Evolutionary conservation across 2,329 filamentous ascomycete genomes (phyloP).

Genomic region (Colletotrichum godetiae): DNA sequence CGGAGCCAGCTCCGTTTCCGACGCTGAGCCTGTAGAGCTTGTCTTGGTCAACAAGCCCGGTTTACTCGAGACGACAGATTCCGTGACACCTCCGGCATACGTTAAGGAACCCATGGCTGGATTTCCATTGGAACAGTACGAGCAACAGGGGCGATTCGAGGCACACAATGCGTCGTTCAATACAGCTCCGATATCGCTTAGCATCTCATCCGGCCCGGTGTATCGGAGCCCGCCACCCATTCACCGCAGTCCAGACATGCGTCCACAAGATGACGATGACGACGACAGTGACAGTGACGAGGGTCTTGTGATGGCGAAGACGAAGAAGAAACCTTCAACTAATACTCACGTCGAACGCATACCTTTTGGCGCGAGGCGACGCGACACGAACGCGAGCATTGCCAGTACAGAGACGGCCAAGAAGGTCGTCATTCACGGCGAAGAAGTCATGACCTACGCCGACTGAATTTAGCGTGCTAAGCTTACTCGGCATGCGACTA

Average conservation of each 20-base stretch:
- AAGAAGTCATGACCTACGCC: conserved; percentile 11
- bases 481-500: background rate
- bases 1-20: conserved; percentile 73
- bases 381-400: conserved; percentile 70
- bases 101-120: conserved; percentile 58
- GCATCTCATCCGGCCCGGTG: conserved; percentile 26
- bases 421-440: conserved; percentile 47
- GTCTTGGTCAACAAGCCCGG: conserved; percentile 56
- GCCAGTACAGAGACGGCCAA: conserved; percentile 74
- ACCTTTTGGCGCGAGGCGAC: conserved; percentile 56
- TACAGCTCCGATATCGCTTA: conserved; percentile 43
- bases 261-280: conserved; percentile 49
- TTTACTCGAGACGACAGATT: conserved; percentile 64
- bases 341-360: conserved; percentile 40
- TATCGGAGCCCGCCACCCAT: conserved; percentile 8
- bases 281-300: conserved; percentile 67
- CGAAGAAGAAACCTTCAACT: conserved; percentile 55
- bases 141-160: conserved; percentile 48
- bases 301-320: conserved; percentile 64
- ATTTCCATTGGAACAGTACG: conserved; percentile 58
- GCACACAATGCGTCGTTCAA: conserved; percentile 37
- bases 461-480: conserved; percentile 1
- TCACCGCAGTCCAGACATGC: conserved; percentile 28
- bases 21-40: conserved; percentile 68
- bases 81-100: conserved; percentile 64